Conservation (phyloP, 768 basidiomycete species). For the Russula compacta region DNA sequence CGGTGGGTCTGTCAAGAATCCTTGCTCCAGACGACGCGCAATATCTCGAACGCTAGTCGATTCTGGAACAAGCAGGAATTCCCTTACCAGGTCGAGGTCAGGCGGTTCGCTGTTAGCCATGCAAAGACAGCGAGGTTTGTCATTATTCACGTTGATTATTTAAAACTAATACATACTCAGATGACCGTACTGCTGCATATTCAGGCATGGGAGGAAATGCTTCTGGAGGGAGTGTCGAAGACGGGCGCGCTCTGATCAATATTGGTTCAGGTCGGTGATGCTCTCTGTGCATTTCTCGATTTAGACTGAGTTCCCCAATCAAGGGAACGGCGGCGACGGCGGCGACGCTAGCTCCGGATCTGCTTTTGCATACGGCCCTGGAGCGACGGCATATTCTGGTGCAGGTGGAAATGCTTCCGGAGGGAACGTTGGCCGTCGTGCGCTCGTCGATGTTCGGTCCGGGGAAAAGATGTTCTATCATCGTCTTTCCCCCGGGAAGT, state of each 20-base stretch:
- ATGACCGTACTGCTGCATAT: conserved; percentile 1
- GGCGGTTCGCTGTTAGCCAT: neutral
- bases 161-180: neutral
- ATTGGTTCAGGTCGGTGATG: conserved; percentile 15
- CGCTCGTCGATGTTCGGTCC: neutral
- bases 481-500: neutral
- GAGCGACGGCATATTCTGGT: conserved; percentile 12
- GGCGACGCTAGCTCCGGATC: conserved; percentile 13
- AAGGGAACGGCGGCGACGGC: conserved; percentile 20
- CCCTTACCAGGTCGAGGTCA: neutral
- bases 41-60: neutral
- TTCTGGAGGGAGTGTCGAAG: conserved; percentile 12
- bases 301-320: neutral
- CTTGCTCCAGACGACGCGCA: neutral
- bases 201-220: conserved; percentile 18
- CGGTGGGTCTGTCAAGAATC: conserved; percentile 4
- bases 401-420: conserved; percentile 9
- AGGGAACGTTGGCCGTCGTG: conserved; percentile 6
- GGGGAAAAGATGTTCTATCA: neutral
- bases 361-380: conserved; percentile 2
- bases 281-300: neutral
- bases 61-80: neutral
- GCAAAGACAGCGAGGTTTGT: conserved; percentile 6
- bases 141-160: neutral
- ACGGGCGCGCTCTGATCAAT: neutral